These are phyloP conservation scores for Crucihimalaya himalaica DNA, from an alignment of 345 rosid genomes.

Conservation along the genomic window DNA sequence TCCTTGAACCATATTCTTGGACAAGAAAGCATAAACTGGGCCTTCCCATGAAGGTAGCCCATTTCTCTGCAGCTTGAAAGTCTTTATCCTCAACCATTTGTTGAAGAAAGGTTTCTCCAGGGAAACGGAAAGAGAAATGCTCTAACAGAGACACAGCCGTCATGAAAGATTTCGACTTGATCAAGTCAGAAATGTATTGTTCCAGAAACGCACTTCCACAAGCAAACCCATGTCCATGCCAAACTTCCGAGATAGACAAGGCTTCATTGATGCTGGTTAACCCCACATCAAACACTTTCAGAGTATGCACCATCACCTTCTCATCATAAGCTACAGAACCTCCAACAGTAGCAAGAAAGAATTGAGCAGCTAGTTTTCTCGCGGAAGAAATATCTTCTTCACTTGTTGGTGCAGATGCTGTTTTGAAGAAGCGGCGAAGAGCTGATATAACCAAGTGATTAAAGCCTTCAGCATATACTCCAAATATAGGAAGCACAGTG, in stretches of 20 bases:
- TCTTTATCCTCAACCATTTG: slow-evolving; percentile 75
- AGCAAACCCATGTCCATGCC: slow-evolving; percentile 37
- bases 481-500: slow-evolving; percentile 72
- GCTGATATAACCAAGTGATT: slow-evolving; percentile 86
- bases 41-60: slow-evolving; percentile 93
- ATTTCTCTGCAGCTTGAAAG: slow-evolving; percentile 82
- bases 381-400: slow-evolving; percentile 50
- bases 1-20: slow-evolving; percentile 65
- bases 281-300: slow-evolving; percentile 62
- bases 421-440: slow-evolving; percentile 64
- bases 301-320: slow-evolving; percentile 56
- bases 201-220: slow-evolving; percentile 55
- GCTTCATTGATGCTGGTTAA: slow-evolving; percentile 59
- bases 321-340: slow-evolving; percentile 64
- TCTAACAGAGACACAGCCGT: slow-evolving; percentile 75
- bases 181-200: slow-evolving; percentile 53
- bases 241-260: slow-evolving; percentile 40
- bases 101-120: slow-evolving; percentile 71
- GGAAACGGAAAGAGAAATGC: slow-evolving; percentile 72
- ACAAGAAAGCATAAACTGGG: slow-evolving; percentile 70
- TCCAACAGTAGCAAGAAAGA: slow-evolving; percentile 55
- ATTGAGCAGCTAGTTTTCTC: slow-evolving; percentile 60
- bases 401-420: slow-evolving; percentile 25
- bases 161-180: slow-evolving; percentile 68
- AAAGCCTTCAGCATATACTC: slow-evolving; percentile 69